Base-by-base conservation (phyloP, 495 filamentous ascomycete genomes). In the Poronia punctata region DNA sequence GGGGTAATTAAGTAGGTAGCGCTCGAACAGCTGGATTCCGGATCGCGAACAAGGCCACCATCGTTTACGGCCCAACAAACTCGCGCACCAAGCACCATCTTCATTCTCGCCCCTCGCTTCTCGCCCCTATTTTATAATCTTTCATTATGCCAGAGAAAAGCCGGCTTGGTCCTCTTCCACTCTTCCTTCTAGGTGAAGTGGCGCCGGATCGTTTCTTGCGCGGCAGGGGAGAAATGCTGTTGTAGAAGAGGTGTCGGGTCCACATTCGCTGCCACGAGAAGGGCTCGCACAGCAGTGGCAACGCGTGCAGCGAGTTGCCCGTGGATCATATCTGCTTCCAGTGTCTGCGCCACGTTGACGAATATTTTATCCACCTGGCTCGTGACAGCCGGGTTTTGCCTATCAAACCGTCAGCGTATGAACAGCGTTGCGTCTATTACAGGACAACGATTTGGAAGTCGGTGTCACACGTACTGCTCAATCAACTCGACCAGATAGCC, bases 401-500 rank as follows among this genome's bases (percentile, higher is more conserved):
- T 98, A 38, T 11, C 15, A 28, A 8, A 30, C 21, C 25, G 14
- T 37, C 19, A 45, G 35, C 17, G 38, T 12, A 36, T 25, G 1
- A 27, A 17, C 15, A n/a, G 11, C 2, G 27, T 18, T 11, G 36
- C 20, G 32, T 25, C 21, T 14, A 22, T 25, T 30, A 7, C 15
- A 22, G 8, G 23, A 24, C 30, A 5, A 31, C 16, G 20, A 27
- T 3, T n/a, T 32, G 21, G 24, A 16, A 2, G 2, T 15, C 27
- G 43, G 23, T 35, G 39, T 19, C n/a, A 52, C 47, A 80, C 88
- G 70, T 82, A 95, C 92, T 90, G 82, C 33, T 94, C 85, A 57
- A 99, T 95, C 41, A 99, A 62, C 53, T 94, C 79, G 3, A 83
- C 79, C 37, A 99, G 72, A 61, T 94, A 99, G 6, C 80, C 80